Base-by-base conservation (phyloP, 257 asterid species). In the Catharanthus roseus region DNA sequence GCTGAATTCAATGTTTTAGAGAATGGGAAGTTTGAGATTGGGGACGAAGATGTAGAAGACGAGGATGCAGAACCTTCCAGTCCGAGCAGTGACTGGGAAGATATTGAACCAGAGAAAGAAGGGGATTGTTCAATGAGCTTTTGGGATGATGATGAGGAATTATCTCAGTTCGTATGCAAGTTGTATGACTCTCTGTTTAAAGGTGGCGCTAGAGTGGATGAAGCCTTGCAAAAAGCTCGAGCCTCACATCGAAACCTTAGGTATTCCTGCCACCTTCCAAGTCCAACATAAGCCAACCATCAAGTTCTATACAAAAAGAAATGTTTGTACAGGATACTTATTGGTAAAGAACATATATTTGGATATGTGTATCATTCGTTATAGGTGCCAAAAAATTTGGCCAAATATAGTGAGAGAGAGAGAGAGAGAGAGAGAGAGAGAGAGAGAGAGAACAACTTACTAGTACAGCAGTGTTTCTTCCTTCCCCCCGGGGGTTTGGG, bases 61-160 rank as follows among this genome's bases (percentile, higher is more conserved):
- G 87, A 83, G 36, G 85, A 83, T 13, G 41, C 62, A 3, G 96
- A 83, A 67, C 91, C 95, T 44, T 21, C 82, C 41, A 88, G 96
- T 72, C 95, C 96, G 33, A 77, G 68, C 13, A 91, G 97, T 72
- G 99, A 95, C 67, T 95, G 99, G 99, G 99, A 95, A 73, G 97
- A 91, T 34, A 89, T 90, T 61, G 97, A 91, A 50, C 90, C 87
- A 0, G 97, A 89, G 49, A 87, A 82, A 78, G 74, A 60, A 11
- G 95, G 83, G 72, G 92, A 82, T 62, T 83, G 47, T 6, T 60
- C 90, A 0, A 72, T 68, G 65, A 74, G 63, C 62, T 77, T 83
- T 55, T 95, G 96, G 97, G 97, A 95, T 26, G 95, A 93, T 28
- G 95, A 89, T 19, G 97, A 95, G 86, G 96, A 91, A 58, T 65